Base-by-base conservation (phyloP, 2,329 filamentous ascomycete genomes). In the Xylariaceae sp. region DNA sequence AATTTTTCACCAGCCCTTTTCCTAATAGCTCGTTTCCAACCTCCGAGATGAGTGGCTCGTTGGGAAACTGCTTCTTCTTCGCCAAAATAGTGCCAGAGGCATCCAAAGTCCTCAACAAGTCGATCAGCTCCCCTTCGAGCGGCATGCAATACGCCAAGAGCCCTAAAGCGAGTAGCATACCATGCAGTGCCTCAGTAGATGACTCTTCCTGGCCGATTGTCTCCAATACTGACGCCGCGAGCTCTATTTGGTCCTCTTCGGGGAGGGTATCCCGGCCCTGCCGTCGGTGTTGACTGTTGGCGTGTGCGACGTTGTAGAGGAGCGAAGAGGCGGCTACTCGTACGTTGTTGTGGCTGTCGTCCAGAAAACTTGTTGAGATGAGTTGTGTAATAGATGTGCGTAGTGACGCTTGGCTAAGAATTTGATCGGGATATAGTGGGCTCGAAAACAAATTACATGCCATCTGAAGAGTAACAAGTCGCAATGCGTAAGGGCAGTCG, bases 361-460 rank as follows among this genome's bases (percentile, higher is more conserved):
- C 90, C 1, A 96, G 75, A 21, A 97, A 82, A 50, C 85, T 88
- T 2, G 82, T 80, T 0, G 88, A 86, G 17, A 93, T 76, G 12
- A 96, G 74, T 48, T 79, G 73, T 1, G 86, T 81, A 22, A 92
- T 70, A 0, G 80, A 72, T 2, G 70, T 63, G 5, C 81, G 77
- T 40, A 90, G 65, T 19, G 56, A 42, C 2, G 67, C 64, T 35
- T 77, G 68, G 2, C 68, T 64, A 6, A 86, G 69, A 7, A 91
- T 72, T 50, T 83, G 76, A 2, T 80, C 74, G 1, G 82, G 73
- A 58, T 85, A 94, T 0, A 95, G 72, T 0, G 80, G 77, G 1
- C 84, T 85, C 0, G 80, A 83, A 68, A 95, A 95, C 34, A 95
- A 72, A 59, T 95, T 96, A 68, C 89, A 94, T 1, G 81, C 77